These are phyloP conservation scores for Paradendryphiella salina DNA, from an alignment of 2,329 filamentous ascomycete species.

Conservation along the genomic window DNA sequence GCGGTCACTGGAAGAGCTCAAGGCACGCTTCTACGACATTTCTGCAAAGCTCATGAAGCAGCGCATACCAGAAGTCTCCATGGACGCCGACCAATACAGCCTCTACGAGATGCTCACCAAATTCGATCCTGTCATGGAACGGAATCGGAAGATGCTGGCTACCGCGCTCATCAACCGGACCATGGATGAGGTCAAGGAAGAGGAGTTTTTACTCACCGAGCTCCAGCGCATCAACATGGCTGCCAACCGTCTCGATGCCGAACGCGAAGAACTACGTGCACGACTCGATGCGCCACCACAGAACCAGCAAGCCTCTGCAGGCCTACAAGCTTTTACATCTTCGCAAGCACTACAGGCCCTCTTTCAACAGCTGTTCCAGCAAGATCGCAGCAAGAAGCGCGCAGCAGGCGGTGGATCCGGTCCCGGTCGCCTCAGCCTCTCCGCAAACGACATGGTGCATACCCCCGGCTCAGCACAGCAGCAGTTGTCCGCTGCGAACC, in stretches of 20 bases:
- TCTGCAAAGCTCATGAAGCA: constrained; percentile 58
- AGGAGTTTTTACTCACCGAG: constrained; percentile 85
- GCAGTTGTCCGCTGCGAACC: constrained; percentile 36
- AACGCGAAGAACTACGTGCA: constrained; percentile 83
- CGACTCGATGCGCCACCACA: constrained; percentile 80
- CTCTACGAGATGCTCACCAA: constrained; percentile 83
- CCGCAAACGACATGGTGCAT: constrained; percentile 43
- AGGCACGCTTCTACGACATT: constrained; percentile 86
- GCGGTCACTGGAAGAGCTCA: constrained; percentile 85
- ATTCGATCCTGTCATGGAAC: constrained; percentile 81
- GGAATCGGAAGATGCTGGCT: constrained; percentile 80
- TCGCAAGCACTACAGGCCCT: constrained; percentile 78
- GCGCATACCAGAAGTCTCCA: constrained; percentile 53
- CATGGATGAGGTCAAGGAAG: constrained; percentile 87
- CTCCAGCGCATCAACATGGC: constrained; percentile 88
- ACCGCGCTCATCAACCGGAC: constrained; percentile 76
- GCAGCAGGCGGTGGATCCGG: constrained; percentile 47
- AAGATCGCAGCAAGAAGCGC: constrained; percentile 88
- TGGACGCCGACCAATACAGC: constrained; percentile 83
- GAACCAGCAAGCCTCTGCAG: constrained; percentile 46
- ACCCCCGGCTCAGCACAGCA: constrained; percentile 40
- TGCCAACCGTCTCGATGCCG: constrained; percentile 82
- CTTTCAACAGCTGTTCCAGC: constrained; percentile 77
- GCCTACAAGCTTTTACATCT: constrained; percentile 68
- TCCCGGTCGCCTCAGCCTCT: constrained; percentile 45